Evolutionary conservation across 352 stramenopile species (phyloP), one percentile per base, ranked within the genome.

Genomic region (Phytophthora macrochlamydospora): DNA sequence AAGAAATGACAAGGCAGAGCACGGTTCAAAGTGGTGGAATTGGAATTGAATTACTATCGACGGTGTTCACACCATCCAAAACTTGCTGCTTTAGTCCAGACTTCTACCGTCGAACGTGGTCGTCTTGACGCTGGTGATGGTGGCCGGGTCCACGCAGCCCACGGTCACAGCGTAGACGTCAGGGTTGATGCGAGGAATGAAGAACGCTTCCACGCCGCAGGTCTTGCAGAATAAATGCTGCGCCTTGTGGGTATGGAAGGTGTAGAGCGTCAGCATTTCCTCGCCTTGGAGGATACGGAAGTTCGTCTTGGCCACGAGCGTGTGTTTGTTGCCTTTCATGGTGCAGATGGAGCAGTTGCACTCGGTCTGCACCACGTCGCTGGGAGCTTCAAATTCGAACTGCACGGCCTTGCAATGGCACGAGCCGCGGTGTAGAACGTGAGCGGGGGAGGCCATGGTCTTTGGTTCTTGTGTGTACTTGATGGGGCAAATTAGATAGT

Each of bases 271-370:
- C n/a, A 95, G 72, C 43, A 59, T 61, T 52, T 90, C 78, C 2
- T 67, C 33, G 29, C 79, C 80, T 11, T 63, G 38, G 11, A 86
- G 59, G 46, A 95, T 49, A 0, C 74, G 75, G 65, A 96, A 95
- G 18, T 69, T 62, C 18, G 76, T 63, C 12, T 55, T 59, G 28
- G 84, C 82, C 11, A 96, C 74, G 63, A 94, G 83, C 31, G 79
- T 73, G 69, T 95, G 87, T 30, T 69, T 62, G 73, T 94, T 95
- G 37, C 78, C 75, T 24, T 69, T 94, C 83, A 94, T 91, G 46
- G 53, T 44, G 71, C 87, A 96, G 49, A 95, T 88, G 37, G 84
- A 92, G 71, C 89, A 96, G 67, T 94, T 96, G 81, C 89, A 96
- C 49, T 89, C 77, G 38, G 75, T 89, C 3, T 76, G 73, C 33